phyloP scores from a whole-genome alignment of 2,329 filamentous ascomycete genomes.

The Drechslerella dactyloides region DNA sequence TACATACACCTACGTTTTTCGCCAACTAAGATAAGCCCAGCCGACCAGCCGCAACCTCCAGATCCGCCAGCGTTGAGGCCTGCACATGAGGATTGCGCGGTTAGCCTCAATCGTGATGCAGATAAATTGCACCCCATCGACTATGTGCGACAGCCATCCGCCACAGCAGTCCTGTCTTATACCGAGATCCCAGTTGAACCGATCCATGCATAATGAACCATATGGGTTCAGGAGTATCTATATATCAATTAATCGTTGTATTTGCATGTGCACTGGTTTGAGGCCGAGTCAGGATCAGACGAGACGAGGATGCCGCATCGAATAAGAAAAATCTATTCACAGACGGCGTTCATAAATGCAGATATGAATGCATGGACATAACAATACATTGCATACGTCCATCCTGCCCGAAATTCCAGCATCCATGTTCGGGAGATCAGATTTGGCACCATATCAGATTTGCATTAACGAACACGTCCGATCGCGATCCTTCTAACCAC shows the following conservation, averaged over 20 bases:
- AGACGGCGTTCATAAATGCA: not conserved
- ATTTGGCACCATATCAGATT: slow-evolving; percentile 23
- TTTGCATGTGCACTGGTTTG: not conserved
- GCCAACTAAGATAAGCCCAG: not conserved
- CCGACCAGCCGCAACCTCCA: too few relatives aligned
- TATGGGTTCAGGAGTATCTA: not conserved
- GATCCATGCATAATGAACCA: too few relatives aligned
- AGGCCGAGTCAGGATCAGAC: not conserved
- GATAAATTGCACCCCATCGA: slow-evolving; percentile 31
- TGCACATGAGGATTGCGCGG: slow-evolving; percentile 21
- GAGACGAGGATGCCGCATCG: not conserved
- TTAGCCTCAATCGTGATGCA: slow-evolving; percentile 36
- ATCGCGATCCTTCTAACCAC: slow-evolving; percentile 34
- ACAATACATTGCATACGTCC: not conserved
- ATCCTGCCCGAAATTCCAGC: slow-evolving; percentile 7
- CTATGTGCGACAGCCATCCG: too few relatives aligned
- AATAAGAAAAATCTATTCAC: slow-evolving; percentile 10
- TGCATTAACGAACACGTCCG: slow-evolving; percentile 31
- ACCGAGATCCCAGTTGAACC: not conserved
- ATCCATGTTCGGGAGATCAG: slow-evolving; percentile 34
- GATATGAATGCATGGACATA: not conserved
- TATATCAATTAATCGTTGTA: not conserved
- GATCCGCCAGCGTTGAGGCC: not conserved
- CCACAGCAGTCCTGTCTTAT: too few relatives aligned
- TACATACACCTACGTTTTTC: too few relatives aligned